Evolutionary conservation across 176 grass and related monocot genomes (phyloP).

Genomic region (Raddia guianensis): DNA sequence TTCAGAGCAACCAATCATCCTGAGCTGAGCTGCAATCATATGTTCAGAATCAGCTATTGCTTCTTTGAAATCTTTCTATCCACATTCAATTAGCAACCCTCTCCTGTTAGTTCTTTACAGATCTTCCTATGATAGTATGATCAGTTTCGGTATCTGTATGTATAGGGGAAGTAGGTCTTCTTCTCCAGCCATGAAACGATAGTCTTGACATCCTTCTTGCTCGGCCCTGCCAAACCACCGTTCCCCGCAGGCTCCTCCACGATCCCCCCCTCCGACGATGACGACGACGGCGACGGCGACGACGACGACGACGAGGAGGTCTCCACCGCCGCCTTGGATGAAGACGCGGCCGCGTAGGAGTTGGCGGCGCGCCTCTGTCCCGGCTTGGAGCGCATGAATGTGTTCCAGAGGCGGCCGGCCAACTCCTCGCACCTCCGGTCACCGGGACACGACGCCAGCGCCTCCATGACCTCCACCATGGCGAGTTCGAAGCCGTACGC

Average conservation of each 20-base stretch:
- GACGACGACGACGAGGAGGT: too few species aligned
- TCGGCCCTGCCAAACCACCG: not conserved
- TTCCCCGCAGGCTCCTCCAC: not conserved
- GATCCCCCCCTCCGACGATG: too few species aligned
- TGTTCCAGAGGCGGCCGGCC: slow-evolving; percentile 6
- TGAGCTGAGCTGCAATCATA: slow-evolving; percentile 8
- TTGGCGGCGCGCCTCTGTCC: not conserved
- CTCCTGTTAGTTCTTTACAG: slow-evolving; percentile 6
- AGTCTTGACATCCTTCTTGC: slow-evolving; percentile 31
- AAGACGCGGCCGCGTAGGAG: too few species aligned
- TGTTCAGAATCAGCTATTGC: slow-evolving; percentile 11
- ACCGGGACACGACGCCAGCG: not conserved
- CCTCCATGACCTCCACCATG: slow-evolving; percentile 13
- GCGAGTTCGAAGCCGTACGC: slow-evolving; percentile 1
- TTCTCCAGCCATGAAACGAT: slow-evolving; percentile 56
- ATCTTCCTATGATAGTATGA: not conserved
- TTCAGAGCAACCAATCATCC: slow-evolving; percentile 10
- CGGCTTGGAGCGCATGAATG: not conserved
- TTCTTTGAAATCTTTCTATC: not conserved
- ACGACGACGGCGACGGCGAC: too few species aligned
- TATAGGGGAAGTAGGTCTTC: slow-evolving; percentile 34
- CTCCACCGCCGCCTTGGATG: too few species aligned
- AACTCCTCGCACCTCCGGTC: slow-evolving; percentile 6
- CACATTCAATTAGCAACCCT: not conserved
- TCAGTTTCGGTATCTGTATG: slow-evolving; percentile 35